Conservation (phyloP, 2,329 filamentous ascomycete species). For the Podosphaera xanthii region DNA sequence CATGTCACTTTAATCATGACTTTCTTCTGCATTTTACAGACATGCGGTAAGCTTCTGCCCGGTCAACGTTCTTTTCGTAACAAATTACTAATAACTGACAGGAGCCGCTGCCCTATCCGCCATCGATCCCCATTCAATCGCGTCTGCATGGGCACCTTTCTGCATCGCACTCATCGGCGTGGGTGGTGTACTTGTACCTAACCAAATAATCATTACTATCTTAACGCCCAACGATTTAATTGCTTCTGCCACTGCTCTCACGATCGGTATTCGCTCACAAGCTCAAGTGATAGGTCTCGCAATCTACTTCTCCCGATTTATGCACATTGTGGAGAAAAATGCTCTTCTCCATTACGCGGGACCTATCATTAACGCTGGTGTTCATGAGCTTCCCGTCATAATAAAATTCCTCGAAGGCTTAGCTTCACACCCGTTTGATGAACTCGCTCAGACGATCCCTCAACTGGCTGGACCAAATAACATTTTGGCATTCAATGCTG, state of each 20-base stretch:
- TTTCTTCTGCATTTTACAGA: conserved; percentile 21
- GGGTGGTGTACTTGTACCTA: conserved; percentile 45
- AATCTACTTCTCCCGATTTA: conserved; percentile 14
- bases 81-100: not conserved
- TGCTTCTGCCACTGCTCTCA: conserved; percentile 37
- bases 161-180: conserved; percentile 39
- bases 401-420: conserved; percentile 7
- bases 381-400: conserved; percentile 19
- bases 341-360: conserved; percentile 22
- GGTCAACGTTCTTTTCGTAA: not conserved
- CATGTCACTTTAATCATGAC: not conserved
- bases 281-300: conserved; percentile 19
- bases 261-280: conserved; percentile 47
- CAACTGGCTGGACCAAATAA: not conserved
- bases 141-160: conserved; percentile 26
- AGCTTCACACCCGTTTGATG: not conserved
- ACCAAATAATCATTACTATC: conserved; percentile 44
- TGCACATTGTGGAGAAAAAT: conserved; percentile 21
- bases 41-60: conserved; percentile 30
- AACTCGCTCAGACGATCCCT: not conserved
- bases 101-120: not conserved
- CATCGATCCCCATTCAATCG: not conserved
- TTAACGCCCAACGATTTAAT: conserved; percentile 49
- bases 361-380: conserved; percentile 17
- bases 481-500: conserved; percentile 19